phyloP scores from a whole-genome alignment of 129 eudicot species.

The Glebionis coronaria region DNA sequence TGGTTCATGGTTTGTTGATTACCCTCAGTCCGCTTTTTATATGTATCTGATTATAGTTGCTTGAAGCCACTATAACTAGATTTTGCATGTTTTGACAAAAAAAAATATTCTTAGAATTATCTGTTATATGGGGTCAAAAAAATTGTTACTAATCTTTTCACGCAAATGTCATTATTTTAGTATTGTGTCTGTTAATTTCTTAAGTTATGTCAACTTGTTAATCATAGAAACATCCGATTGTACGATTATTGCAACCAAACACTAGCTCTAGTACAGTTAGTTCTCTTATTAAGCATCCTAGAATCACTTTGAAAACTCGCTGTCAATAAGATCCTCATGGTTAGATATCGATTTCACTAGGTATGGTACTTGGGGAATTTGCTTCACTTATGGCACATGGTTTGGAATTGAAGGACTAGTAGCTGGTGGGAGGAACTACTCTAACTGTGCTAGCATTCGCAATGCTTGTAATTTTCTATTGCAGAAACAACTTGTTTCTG shows the following conservation, averaged over 20 bases:
- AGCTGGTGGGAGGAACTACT: constrained; percentile 55
- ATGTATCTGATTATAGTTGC: too few relatives aligned
- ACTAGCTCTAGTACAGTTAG: too few relatives aligned
- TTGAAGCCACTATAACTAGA: too few relatives aligned
- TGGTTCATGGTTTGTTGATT: constrained; percentile 14
- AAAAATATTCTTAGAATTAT: too few relatives aligned
- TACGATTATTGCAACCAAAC: neutral
- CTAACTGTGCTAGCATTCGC: constrained; percentile 44
- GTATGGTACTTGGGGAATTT: constrained; percentile 89
- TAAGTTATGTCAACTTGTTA: neutral
- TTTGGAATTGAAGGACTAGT: constrained; percentile 65
- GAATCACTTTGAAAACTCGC: neutral
- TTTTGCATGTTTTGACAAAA: too few relatives aligned
- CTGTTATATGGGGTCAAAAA: too few relatives aligned
- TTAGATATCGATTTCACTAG: constrained; percentile 26
- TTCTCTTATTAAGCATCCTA: neutral
- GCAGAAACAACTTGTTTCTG: constrained; percentile 62
- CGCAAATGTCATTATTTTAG: too few relatives aligned
- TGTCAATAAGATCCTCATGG: neutral
- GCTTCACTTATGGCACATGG: constrained; percentile 84
- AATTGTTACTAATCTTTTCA: too few relatives aligned
- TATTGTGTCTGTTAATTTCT: too few relatives aligned
- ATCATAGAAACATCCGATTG: neutral
- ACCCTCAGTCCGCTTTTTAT: too few relatives aligned
- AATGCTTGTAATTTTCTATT: constrained; percentile 70